phyloP scores from a whole-genome alignment of 176 grass and related monocot genomes.

The Phoenix dactylifera region DNA sequence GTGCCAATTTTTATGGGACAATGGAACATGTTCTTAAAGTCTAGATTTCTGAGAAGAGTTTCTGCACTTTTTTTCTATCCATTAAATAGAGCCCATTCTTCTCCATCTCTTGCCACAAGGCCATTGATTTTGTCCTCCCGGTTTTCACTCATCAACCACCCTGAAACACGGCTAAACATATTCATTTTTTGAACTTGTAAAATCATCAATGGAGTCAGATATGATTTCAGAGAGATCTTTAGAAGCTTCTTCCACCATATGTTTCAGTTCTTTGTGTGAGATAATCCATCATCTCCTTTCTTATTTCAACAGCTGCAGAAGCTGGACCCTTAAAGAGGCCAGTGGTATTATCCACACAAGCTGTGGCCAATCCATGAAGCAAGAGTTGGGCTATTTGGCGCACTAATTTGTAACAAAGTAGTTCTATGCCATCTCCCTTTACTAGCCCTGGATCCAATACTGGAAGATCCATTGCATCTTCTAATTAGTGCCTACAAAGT shows the following conservation, averaged over 20 bases:
- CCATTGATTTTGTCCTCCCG: constrained; percentile 67
- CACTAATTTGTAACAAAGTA: constrained; percentile 34
- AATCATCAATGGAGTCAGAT: constrained; percentile 47
- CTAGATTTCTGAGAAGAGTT: constrained; percentile 38
- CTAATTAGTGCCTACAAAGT: too few relatives aligned
- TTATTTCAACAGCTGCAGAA: constrained; percentile 39
- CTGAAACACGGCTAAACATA: constrained; percentile 71
- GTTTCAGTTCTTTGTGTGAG: constrained; percentile 46
- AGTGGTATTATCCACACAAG: constrained; percentile 78
- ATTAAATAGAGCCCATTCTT: constrained; percentile 22
- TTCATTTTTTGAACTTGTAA: constrained; percentile 54
- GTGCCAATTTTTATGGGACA: constrained; percentile 37
- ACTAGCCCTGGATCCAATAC: not conserved
- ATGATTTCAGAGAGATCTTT: constrained; percentile 36
- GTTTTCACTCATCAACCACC: constrained; percentile 64
- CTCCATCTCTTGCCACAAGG: constrained; percentile 51
- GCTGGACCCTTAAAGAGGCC: constrained; percentile 61
- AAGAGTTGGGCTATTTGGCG: constrained; percentile 41
- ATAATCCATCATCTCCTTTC: constrained; percentile 45
- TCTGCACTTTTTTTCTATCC: constrained; percentile 21
- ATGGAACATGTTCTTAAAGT: constrained; percentile 41
- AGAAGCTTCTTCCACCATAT: constrained; percentile 39
- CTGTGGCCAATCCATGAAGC: constrained; percentile 55
- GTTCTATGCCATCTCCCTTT: constrained; percentile 14
- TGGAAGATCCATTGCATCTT: not conserved